Evolutionary conservation across 1,284 basidiomycete genomes (phyloP).

Genomic region (Somion occarium): DNA sequence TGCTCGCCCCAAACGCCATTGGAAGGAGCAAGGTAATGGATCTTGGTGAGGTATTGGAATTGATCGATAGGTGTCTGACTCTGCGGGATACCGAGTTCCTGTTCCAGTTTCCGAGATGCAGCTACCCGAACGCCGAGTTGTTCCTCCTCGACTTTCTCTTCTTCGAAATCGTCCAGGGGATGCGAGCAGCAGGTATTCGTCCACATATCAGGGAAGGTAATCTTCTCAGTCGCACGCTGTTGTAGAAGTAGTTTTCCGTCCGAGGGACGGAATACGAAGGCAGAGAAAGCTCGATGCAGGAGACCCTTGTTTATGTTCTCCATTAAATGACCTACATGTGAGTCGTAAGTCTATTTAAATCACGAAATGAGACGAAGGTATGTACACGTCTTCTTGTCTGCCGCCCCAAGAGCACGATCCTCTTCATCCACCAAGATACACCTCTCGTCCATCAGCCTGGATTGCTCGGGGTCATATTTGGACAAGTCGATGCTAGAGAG

Average conservation of each 20-base stretch:
- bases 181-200: conserved; percentile 99
- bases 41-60: conserved; percentile 94
- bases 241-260: conserved; percentile 96
- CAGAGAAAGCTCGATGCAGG: conserved; percentile 97
- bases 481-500: conserved; percentile 69
- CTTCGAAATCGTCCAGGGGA: conserved; percentile 87
- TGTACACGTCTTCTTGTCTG: conserved; percentile 96
- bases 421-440: conserved; percentile 94
- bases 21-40: conserved; percentile 96
- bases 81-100: conserved; percentile 91
- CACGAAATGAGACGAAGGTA: conserved; percentile 11
- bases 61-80: conserved; percentile 76
- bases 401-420: conserved; percentile 85
- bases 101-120: conserved; percentile 92
- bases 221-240: conserved; percentile 94
- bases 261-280: conserved; percentile 92
- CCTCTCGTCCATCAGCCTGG: conserved; percentile 93
- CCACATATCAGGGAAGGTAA: conserved; percentile 99
- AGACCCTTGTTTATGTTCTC: conserved; percentile 93
- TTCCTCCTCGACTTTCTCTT: conserved; percentile 73
- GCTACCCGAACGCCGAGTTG: conserved; percentile 88
- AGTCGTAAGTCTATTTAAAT: background rate
- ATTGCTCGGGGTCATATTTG: conserved; percentile 74
- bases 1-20: conserved; percentile 97
- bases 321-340: conserved; percentile 86